A percentile compares a stretch with the other conserved stretches of the same genome.
Evolutionary conservation across 441 rosid species (phyloP).

Genomic region (Biscutella laevigata): DNA sequence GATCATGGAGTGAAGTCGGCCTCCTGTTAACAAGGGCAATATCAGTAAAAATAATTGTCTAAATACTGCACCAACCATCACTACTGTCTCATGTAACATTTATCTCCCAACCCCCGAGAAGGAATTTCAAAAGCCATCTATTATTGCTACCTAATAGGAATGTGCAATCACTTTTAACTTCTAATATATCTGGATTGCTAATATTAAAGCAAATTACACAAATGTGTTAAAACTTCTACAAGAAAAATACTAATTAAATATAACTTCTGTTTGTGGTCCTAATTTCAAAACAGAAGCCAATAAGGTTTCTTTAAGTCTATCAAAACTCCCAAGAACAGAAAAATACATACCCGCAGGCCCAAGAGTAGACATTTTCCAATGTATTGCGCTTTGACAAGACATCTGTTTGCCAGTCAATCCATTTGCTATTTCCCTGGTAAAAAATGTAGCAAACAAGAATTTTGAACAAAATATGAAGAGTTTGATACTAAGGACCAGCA

Average conservation of each 20-base stretch:
- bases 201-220: conserved; percentile 8
- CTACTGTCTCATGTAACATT: not conserved
- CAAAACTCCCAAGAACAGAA: not conserved
- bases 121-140: conserved; percentile 2
- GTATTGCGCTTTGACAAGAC: conserved; percentile 71
- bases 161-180: conserved; percentile 5
- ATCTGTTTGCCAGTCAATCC: conserved; percentile 77
- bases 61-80: conserved; percentile 1
- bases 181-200: not conserved
- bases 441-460: conserved; percentile 10
- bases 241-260: not conserved
- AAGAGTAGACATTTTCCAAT: conserved; percentile 77
- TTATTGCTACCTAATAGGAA: not conserved
- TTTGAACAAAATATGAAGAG: not conserved
- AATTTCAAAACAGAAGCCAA: not conserved
- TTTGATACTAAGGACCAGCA: not conserved
- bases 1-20: conserved; percentile 80
- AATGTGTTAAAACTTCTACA: conserved; percentile 1
- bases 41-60: not conserved
- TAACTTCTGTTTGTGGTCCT: conserved; percentile 1
- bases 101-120: not conserved
- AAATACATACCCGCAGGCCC: conserved; percentile 86
- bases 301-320: not conserved
- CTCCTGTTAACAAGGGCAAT: conserved; percentile 48
- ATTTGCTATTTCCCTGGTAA: conserved; percentile 57